These are phyloP conservation scores for Clavaria fumosa DNA, from an alignment of 768 basidiomycete species.

Conservation along the genomic window DNA sequence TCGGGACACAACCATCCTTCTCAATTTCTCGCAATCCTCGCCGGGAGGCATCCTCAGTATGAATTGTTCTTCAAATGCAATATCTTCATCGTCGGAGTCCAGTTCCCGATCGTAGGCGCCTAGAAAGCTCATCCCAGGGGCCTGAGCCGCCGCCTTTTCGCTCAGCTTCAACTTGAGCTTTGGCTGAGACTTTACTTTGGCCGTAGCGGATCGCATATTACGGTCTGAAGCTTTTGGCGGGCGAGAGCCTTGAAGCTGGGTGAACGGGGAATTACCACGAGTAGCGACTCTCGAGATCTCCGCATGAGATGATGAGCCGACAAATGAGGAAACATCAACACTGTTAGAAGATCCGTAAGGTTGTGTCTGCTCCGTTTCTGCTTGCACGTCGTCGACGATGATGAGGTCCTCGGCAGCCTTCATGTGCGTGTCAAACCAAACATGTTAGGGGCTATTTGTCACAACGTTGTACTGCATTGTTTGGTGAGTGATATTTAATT, in stretches of 20 bases:
- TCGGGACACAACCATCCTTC: slow-evolving; percentile 67
- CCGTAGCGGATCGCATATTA: slow-evolving; percentile 39
- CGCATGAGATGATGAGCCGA: not conserved
- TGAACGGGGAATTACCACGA: slow-evolving; percentile 8
- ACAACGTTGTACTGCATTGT: no score
- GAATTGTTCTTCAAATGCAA: slow-evolving; percentile 96
- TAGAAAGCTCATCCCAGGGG: slow-evolving; percentile 76
- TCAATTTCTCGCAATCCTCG: slow-evolving; percentile 62
- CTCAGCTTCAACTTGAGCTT: slow-evolving; percentile 83
- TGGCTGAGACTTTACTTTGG: slow-evolving; percentile 39
- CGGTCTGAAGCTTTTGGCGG: slow-evolving; percentile 29
- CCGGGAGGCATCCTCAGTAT: slow-evolving; percentile 80
- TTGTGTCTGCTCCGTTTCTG: slow-evolving; percentile 3
- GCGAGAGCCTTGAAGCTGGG: slow-evolving; percentile 11
- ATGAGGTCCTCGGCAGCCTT: slow-evolving; percentile 13
- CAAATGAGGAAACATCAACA: not conserved
- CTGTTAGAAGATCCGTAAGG: not conserved
- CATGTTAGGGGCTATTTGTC: no score
- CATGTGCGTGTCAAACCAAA: no score
- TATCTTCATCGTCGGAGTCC: slow-evolving; percentile 88
- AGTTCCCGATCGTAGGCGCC: slow-evolving; percentile 89
- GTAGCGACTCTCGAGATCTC: slow-evolving; percentile 7
- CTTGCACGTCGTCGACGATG: slow-evolving; percentile 14
- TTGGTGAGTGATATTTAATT: no score
- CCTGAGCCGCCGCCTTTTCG: slow-evolving; percentile 66